These are phyloP conservation scores for Lepidium campestre DNA, from an alignment of 441 rosid species.

Conservation along the genomic window DNA sequence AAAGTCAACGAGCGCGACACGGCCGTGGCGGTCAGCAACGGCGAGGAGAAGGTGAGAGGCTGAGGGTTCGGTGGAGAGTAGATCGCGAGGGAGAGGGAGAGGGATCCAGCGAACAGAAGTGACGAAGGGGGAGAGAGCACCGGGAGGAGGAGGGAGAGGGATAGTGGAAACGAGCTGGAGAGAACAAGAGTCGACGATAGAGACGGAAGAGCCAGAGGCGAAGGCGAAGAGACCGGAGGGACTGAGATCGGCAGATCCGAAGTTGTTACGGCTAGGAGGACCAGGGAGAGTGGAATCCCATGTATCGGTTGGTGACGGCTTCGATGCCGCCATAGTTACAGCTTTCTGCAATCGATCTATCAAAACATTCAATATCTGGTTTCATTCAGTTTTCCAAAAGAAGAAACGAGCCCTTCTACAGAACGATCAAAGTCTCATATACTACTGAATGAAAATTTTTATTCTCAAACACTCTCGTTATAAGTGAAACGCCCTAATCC, in stretches of 20 bases:
- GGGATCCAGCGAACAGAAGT: constrained; percentile 89
- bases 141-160: constrained; percentile 72
- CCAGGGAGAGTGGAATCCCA: constrained; percentile 86
- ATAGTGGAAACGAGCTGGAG: constrained; percentile 76
- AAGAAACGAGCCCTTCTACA: not conserved
- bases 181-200: constrained; percentile 70
- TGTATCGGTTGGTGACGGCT: constrained; percentile 31
- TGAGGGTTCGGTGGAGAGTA: constrained; percentile 72
- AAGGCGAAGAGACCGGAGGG: constrained; percentile 79
- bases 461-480: too few species aligned
- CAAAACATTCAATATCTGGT: not conserved
- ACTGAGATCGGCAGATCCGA: constrained; percentile 80
- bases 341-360: not conserved
- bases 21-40: constrained; percentile 89
- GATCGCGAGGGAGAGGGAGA: constrained; percentile 60
- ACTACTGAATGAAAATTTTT: too few species aligned
- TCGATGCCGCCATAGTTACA: constrained; percentile 35
- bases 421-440: too few species aligned
- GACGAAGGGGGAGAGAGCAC: constrained; percentile 68
- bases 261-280: constrained; percentile 90
- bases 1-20: constrained; percentile 72
- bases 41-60: constrained; percentile 81
- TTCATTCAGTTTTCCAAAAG: not conserved
- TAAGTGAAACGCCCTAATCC: too few species aligned
- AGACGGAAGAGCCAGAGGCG: constrained; percentile 74